phyloP scores from a whole-genome alignment of 345 rosid genomes.

The Pelargonium nanum region DNA sequence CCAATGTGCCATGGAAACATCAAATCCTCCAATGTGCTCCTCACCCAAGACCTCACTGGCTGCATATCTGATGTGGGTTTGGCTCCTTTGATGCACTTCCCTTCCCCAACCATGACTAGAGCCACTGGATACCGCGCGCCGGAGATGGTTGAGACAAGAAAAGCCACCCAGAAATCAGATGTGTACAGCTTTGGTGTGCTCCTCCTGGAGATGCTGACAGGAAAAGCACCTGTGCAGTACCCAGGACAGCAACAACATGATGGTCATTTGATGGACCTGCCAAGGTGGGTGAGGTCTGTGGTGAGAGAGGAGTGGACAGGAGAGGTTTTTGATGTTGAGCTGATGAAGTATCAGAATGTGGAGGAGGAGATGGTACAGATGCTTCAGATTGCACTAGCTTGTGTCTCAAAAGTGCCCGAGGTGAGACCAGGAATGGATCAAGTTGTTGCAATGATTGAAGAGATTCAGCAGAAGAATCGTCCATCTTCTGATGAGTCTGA shows the following conservation, averaged over 20 bases:
- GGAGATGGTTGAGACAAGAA: slow-evolving; percentile 54
- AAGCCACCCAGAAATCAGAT: slow-evolving; percentile 53
- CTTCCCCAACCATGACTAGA: slow-evolving; percentile 32
- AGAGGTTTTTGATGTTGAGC: slow-evolving; percentile 79
- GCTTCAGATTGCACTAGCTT: slow-evolving; percentile 66
- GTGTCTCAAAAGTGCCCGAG: slow-evolving; percentile 52
- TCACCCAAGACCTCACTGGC: slow-evolving; percentile 45
- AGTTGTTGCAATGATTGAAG: slow-evolving; percentile 55
- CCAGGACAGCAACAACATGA: slow-evolving; percentile 22
- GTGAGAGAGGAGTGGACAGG: slow-evolving; percentile 89
- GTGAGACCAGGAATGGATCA: slow-evolving; percentile 57
- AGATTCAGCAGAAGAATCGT: slow-evolving; percentile 46
- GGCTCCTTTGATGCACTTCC: slow-evolving; percentile 44
- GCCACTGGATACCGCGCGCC: slow-evolving; percentile 64
- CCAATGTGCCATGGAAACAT: slow-evolving; percentile 49
- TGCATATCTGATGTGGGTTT: slow-evolving; percentile 57
- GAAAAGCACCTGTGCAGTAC: slow-evolving; percentile 54
- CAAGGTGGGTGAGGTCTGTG: slow-evolving; percentile 80
- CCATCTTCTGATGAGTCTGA: slow-evolving; percentile 33
- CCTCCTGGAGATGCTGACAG: slow-evolving; percentile 68
- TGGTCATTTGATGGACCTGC: slow-evolving; percentile 54
- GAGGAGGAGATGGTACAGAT: slow-evolving; percentile 88
- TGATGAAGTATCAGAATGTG: slow-evolving; percentile 40
- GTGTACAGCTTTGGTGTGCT: slow-evolving; percentile 83
- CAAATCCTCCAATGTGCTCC: slow-evolving; percentile 64